A percentile compares a stretch with the other conserved stretches of the same genome.
These are phyloP conservation scores for Camellia lanceoleosa DNA, from an alignment of 148 eudicot genomes.

Conservation along the genomic window DNA sequence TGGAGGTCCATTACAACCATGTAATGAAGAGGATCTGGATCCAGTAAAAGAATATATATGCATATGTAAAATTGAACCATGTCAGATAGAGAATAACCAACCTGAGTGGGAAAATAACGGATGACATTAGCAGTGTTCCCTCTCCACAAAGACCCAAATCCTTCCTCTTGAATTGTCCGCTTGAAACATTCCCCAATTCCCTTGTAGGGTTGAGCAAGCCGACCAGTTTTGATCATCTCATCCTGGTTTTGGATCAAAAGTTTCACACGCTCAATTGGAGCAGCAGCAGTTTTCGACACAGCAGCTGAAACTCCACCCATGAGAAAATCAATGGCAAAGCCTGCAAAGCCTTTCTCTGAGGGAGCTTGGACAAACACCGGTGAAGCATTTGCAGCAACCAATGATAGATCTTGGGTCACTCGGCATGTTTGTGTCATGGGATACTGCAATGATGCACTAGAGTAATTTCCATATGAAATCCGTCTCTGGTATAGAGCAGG, in stretches of 20 bases:
- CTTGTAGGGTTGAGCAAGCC: slow-evolving; percentile 74
- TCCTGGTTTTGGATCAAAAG: slow-evolving; percentile 86
- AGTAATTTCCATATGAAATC: slow-evolving; percentile 42
- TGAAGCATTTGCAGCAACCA: slow-evolving; percentile 33
- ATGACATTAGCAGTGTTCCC: slow-evolving; percentile 78
- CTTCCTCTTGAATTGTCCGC: slow-evolving; percentile 60
- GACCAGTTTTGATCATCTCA: slow-evolving; percentile 70
- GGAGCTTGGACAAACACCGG: slow-evolving; percentile 71
- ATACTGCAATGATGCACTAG: slow-evolving; percentile 47
- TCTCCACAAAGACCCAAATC: slow-evolving; percentile 61
- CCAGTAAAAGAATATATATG: no score
- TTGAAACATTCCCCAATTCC: slow-evolving; percentile 73
- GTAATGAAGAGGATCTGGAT: no score
- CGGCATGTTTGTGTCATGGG: slow-evolving; percentile 28
- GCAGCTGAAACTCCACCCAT: slow-evolving; percentile 92
- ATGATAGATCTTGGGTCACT: slow-evolving; percentile 40
- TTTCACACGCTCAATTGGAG: slow-evolving; percentile 83
- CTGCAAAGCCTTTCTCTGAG: slow-evolving; percentile 50
- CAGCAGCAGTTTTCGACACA: slow-evolving; percentile 85
- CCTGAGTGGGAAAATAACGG: slow-evolving; percentile 90
- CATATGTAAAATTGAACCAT: no score
- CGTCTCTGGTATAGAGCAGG: slow-evolving; percentile 39
- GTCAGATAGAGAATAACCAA: neutral
- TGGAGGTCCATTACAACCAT: no score
- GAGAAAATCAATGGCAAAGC: slow-evolving; percentile 65